phyloP scores from a whole-genome alignment of 1,139 yeast genomes.

The Candida sojae region DNA sequence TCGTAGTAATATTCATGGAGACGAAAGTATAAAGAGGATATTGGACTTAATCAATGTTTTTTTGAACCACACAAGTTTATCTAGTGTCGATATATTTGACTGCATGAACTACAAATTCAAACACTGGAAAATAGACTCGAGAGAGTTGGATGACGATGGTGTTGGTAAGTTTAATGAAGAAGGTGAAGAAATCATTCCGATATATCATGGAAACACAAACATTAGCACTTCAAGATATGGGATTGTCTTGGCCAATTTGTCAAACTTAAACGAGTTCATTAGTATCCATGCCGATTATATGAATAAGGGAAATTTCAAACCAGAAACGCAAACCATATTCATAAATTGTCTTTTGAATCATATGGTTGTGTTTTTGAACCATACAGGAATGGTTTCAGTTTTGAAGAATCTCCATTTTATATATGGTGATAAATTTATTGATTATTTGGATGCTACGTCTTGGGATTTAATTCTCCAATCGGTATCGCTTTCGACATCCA shows the following conservation, averaged over 20 bases:
- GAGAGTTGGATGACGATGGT: not conserved
- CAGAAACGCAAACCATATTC: constrained; percentile 29
- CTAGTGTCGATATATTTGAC: constrained; percentile 31
- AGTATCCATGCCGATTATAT: constrained; percentile 27
- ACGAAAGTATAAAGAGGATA: constrained; percentile 22
- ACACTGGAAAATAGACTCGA: constrained; percentile 20
- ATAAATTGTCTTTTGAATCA: constrained; percentile 43
- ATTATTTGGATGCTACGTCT: constrained; percentile 30
- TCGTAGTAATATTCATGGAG: constrained; percentile 14
- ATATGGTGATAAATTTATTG: constrained; percentile 17
- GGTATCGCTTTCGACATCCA: constrained; percentile 31
- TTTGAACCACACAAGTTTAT: constrained; percentile 16
- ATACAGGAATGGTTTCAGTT: constrained; percentile 30
- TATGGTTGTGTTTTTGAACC: constrained; percentile 35
- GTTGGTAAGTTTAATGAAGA: not conserved
- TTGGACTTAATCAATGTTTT: constrained; percentile 36
- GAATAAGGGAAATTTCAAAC: constrained; percentile 15
- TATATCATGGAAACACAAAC: constrained; percentile 16
- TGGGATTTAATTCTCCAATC: constrained; percentile 30
- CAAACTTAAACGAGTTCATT: constrained; percentile 25
- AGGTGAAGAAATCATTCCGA: constrained; percentile 18
- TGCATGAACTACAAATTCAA: constrained; percentile 33
- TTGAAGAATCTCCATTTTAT: constrained; percentile 21
- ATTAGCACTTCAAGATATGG: constrained; percentile 28
- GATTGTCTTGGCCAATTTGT: constrained; percentile 34